These are phyloP conservation scores for Nothopassalora personata DNA, from an alignment of 2,329 filamentous ascomycete genomes.

Conservation along the genomic window DNA sequence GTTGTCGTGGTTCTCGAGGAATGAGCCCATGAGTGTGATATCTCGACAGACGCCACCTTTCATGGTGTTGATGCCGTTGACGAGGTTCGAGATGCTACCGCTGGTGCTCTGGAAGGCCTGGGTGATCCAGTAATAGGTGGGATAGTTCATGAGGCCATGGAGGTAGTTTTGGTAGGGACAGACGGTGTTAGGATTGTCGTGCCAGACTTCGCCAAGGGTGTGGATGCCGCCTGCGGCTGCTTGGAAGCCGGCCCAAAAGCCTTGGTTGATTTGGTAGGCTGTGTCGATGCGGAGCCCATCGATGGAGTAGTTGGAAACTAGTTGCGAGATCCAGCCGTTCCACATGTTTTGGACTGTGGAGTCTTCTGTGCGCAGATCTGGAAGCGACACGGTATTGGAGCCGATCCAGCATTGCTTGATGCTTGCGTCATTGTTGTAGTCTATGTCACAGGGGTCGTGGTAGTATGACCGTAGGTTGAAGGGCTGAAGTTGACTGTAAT, in stretches of 20 bases:
- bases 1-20: slow-evolving; percentile 35
- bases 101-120: slow-evolving; percentile 32
- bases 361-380: slow-evolving; percentile 55
- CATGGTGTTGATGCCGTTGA: slow-evolving; percentile 27
- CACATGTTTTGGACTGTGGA: slow-evolving; percentile 46
- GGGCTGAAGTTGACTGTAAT: slow-evolving; percentile 35
- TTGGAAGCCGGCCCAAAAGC: slow-evolving; percentile 37
- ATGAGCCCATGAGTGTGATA: slow-evolving; percentile 35
- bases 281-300: slow-evolving; percentile 49
- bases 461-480: slow-evolving; percentile 39
- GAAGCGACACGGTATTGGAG: slow-evolving; percentile 50
- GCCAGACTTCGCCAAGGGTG: slow-evolving; percentile 42
- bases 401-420: slow-evolving; percentile 48
- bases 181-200: slow-evolving; percentile 32
- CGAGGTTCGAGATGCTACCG: slow-evolving; percentile 35
- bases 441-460: slow-evolving; percentile 51
- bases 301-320: slow-evolving; percentile 57
- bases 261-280: slow-evolving; percentile 39
- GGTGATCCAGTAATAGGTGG: slow-evolving; percentile 35
- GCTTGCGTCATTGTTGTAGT: slow-evolving; percentile 47
- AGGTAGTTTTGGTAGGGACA: slow-evolving; percentile 41
- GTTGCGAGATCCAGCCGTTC: slow-evolving; percentile 53
- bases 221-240: slow-evolving; percentile 31
- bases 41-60: slow-evolving; percentile 29
- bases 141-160: slow-evolving; percentile 43